These are phyloP conservation scores for Acanthamoeba lenticulata DNA, from an alignment of 208 protist species.

Conservation along the genomic window DNA sequence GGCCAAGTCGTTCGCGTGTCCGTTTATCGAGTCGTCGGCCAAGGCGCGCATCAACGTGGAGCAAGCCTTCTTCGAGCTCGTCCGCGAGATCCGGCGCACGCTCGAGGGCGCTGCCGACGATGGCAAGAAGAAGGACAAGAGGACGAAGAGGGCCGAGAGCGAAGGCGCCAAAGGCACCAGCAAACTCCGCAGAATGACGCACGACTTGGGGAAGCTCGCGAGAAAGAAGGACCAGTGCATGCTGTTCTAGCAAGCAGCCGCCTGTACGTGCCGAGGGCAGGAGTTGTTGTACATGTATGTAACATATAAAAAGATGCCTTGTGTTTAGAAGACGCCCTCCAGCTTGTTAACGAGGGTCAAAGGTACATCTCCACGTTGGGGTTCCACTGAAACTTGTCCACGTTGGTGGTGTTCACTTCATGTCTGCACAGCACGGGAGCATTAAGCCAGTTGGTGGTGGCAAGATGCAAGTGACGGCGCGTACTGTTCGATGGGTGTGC, in stretches of 20 bases:
- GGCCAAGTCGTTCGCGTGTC: constrained; percentile 69
- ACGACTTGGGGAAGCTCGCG: neutral
- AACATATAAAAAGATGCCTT: no score
- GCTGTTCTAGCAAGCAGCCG: no score
- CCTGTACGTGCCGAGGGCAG: no score
- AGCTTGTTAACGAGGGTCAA: neutral
- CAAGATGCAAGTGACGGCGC: neutral
- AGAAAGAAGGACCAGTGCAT: neutral
- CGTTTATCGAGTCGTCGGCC: constrained; percentile 75
- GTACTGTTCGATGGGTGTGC: neutral
- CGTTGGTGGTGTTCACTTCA: constrained; percentile 36
- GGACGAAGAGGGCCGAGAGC: neutral
- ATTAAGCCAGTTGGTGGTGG: neutral
- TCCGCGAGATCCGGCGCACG: constrained; percentile 56
- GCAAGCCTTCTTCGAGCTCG: constrained; percentile 71
- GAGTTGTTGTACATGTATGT: no score
- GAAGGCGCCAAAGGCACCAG: neutral
- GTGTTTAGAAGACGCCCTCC: no score
- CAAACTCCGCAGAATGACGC: neutral
- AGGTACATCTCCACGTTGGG: constrained; percentile 40
- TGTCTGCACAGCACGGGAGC: neutral
- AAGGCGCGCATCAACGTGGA: constrained; percentile 73
- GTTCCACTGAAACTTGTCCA: constrained; percentile 35
- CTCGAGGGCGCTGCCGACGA: neutral
- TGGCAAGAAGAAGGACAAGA: neutral